phyloP scores from a whole-genome alignment of 306 rosid genomes.

The Cicer judaicum region DNA sequence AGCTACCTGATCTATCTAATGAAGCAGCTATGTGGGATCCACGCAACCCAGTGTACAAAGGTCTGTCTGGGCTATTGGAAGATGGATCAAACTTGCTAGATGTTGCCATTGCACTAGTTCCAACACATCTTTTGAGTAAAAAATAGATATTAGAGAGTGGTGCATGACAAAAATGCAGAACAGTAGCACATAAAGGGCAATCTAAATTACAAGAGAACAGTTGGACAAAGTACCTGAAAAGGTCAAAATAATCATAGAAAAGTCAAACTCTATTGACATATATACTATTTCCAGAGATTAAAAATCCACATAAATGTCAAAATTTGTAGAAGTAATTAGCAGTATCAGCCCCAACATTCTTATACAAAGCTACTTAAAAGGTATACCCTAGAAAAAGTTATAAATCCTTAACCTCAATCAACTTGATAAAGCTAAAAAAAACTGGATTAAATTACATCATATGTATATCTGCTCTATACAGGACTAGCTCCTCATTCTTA shows the following conservation, averaged over 20 bases:
- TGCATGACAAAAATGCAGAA: slow-evolving; percentile 65
- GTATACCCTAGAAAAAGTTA: background rate
- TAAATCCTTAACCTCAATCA: slow-evolving; percentile 18
- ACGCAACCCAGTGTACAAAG: slow-evolving; percentile 85
- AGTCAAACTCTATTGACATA: slow-evolving; percentile 38
- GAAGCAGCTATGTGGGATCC: slow-evolving; percentile 88
- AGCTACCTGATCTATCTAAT: slow-evolving; percentile 89
- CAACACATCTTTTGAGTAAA: slow-evolving; percentile 59
- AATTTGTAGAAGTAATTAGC: slow-evolving; percentile 15
- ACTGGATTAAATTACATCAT: slow-evolving; percentile 21
- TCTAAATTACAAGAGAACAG: slow-evolving; percentile 47
- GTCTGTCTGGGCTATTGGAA: slow-evolving; percentile 90
- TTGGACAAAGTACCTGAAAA: slow-evolving; percentile 61
- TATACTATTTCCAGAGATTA: slow-evolving; percentile 37
- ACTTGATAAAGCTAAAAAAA: slow-evolving; percentile 19
- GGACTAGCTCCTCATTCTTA: slow-evolving; percentile 26
- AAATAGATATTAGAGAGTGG: slow-evolving; percentile 61
- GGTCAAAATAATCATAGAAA: slow-evolving; percentile 44
- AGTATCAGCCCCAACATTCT: slow-evolving; percentile 7
- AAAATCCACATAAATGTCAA: slow-evolving; percentile 33
- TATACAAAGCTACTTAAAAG: slow-evolving; percentile 34
- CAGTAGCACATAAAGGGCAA: slow-evolving; percentile 62
- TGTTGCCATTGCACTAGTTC: slow-evolving; percentile 83
- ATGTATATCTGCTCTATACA: slow-evolving; percentile 7
- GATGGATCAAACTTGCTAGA: slow-evolving; percentile 91